Evolutionary conservation across 805 yeast species (phyloP).

Genomic region (Hanseniaspora jakobsenii): DNA sequence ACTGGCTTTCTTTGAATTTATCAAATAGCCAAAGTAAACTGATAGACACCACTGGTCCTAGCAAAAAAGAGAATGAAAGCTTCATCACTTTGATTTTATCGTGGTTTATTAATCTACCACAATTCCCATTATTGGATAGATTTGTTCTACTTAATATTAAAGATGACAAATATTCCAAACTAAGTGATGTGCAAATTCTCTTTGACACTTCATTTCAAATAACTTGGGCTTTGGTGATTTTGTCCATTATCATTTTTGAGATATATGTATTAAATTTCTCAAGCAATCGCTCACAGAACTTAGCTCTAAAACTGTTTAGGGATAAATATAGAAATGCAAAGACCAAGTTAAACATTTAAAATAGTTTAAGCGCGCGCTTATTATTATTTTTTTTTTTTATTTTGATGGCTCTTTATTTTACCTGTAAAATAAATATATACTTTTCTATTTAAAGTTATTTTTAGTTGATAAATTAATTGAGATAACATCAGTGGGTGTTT

Average conservation of each 20-base stretch:
- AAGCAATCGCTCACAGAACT: too few relatives aligned
- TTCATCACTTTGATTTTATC: not conserved
- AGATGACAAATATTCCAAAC: not conserved
- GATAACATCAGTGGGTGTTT: too few relatives aligned
- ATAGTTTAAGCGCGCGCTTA: too few relatives aligned
- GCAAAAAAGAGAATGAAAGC: not conserved
- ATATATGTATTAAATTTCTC: not conserved
- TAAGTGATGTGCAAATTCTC: conserved; percentile 2
- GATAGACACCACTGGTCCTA: not conserved
- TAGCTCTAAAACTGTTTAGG: too few relatives aligned
- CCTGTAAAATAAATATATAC: too few relatives aligned
- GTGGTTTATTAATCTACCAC: conserved; percentile 3
- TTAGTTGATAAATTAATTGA: too few relatives aligned
- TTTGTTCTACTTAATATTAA: not conserved
- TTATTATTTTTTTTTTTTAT: too few relatives aligned
- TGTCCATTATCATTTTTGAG: conserved; percentile 5
- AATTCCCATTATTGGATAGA: conserved; percentile 10
- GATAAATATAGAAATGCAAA: too few relatives aligned
- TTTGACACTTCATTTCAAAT: conserved; percentile 9
- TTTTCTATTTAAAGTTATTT: too few relatives aligned
- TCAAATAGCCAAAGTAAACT: conserved; percentile 1
- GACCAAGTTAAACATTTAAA: too few relatives aligned
- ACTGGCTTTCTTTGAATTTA: conserved; percentile 6
- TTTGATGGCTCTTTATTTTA: too few relatives aligned
- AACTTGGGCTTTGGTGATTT: conserved; percentile 5